A percentile compares a stretch with the other conserved stretches of the same genome.
These are phyloP conservation scores for Coemansia umbellata DNA, from an alignment of 192 early-diverging fungal species.

Conservation along the genomic window DNA sequence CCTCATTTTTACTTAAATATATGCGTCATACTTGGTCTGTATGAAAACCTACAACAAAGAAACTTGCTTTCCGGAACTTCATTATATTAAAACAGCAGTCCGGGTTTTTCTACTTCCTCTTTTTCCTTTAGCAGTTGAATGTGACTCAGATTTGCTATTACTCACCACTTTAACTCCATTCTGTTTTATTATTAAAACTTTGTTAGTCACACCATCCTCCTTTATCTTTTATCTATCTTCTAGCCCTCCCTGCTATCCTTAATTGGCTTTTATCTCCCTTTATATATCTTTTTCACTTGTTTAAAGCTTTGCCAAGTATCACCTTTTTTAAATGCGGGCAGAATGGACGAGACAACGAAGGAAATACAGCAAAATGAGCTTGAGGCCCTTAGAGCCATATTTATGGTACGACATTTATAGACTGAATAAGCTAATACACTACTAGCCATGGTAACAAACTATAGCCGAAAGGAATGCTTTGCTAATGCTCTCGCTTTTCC, in stretches of 20 bases:
- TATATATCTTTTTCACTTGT: not conserved
- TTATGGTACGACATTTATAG: conserved; percentile 26
- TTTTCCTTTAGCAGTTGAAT: conserved; percentile 1
- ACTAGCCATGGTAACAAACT: not conserved
- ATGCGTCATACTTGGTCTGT: not conserved
- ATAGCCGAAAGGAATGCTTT: not conserved
- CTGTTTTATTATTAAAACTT: not conserved
- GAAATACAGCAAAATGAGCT: conserved; percentile 70
- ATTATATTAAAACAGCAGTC: no score
- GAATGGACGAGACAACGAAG: conserved; percentile 37
- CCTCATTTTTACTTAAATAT: no score
- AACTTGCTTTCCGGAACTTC: no score
- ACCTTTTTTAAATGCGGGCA: conserved; percentile 17
- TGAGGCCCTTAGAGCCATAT: conserved; percentile 61
- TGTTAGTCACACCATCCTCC: not conserved
- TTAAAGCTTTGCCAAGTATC: no score
- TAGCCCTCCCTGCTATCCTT: not conserved
- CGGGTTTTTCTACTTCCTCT: no score
- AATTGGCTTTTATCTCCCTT: not conserved
- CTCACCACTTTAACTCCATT: no score
- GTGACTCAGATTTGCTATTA: no score
- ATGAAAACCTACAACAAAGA: not conserved
- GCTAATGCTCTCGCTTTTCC: not conserved
- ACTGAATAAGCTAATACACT: no score
- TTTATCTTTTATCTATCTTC: not conserved